Evolutionary conservation across 1,139 yeast species (phyloP).

Genomic region (Suhomyces terraborum): DNA sequence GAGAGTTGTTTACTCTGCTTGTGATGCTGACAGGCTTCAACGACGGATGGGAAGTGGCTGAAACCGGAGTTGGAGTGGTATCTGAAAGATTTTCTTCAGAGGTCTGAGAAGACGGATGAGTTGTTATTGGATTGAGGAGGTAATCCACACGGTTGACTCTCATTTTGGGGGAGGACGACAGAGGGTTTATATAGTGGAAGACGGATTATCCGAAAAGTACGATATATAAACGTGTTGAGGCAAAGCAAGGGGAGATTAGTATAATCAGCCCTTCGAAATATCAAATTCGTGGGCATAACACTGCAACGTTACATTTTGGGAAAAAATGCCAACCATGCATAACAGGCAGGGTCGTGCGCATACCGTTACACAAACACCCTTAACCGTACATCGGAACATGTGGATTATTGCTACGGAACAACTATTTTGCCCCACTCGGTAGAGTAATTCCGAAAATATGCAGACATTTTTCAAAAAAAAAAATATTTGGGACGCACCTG

Average conservation of each 20-base stretch:
- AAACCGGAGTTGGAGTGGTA: not conserved
- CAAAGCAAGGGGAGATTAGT: slow-evolving; percentile 1
- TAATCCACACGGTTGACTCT: slow-evolving; percentile 22
- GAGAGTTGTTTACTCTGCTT: not conserved
- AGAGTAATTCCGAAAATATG: slow-evolving; percentile 8
- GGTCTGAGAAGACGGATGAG: not conserved
- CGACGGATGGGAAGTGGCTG: not conserved
- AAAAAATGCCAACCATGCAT: not conserved
- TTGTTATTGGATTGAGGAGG: slow-evolving; percentile 26
- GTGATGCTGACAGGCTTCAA: not conserved
- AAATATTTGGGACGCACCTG: too few species aligned
- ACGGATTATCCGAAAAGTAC: not conserved
- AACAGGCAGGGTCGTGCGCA: not conserved
- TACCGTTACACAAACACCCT: not conserved
- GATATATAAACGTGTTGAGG: not conserved
- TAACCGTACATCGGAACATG: not conserved
- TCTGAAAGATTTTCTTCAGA: not conserved
- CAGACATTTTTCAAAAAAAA: slow-evolving; percentile 4
- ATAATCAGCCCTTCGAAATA: not conserved
- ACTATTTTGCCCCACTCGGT: not conserved
- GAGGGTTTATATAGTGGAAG: slow-evolving; percentile 7
- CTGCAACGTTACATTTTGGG: slow-evolving; percentile 23
- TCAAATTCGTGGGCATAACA: slow-evolving; percentile 2
- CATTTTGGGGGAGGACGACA: slow-evolving; percentile 7
- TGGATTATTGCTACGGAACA: not conserved